A percentile compares a stretch with the other conserved stretches of the same genome.
Evolutionary conservation across 78 protist species (phyloP).

Genomic region (Dictyostelium capitatum): DNA sequence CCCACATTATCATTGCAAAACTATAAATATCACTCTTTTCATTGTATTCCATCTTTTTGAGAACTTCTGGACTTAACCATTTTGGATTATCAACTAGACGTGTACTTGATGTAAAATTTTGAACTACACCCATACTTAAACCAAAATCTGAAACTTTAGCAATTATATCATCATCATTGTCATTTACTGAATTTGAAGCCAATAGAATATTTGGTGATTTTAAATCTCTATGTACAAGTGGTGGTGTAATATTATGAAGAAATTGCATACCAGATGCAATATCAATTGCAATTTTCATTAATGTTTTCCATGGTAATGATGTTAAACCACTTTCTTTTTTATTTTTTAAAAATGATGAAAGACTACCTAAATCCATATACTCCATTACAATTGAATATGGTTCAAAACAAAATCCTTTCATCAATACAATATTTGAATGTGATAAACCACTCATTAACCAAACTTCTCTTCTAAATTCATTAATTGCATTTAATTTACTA

Average conservation of each 20-base stretch:
- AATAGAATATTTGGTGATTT: slow-evolving; percentile 83
- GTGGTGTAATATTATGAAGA: slow-evolving; percentile 80
- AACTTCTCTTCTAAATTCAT: slow-evolving; percentile 84
- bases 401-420: slow-evolving; percentile 77
- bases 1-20: slow-evolving; percentile 85
- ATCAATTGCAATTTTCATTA: slow-evolving; percentile 73
- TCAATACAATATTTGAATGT: slow-evolving; percentile 74
- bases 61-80: slow-evolving; percentile 85
- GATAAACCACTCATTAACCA: slow-evolving; percentile 77
- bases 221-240: slow-evolving; percentile 83
- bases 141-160: slow-evolving; percentile 84
- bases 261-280: slow-evolving; percentile 81
- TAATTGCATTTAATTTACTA: slow-evolving; percentile 33
- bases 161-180: too few species aligned
- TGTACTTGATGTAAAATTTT: slow-evolving; percentile 54
- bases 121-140: slow-evolving; percentile 39
- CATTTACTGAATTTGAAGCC: too few species aligned
- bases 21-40: slow-evolving; percentile 82
- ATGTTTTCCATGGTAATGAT: slow-evolving; percentile 6
- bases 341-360: slow-evolving; percentile 22
- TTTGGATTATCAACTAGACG: slow-evolving; percentile 78
- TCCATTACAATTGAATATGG: slow-evolving; percentile 81
- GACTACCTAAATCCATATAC: slow-evolving; percentile 71
- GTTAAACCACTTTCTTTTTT: slow-evolving; percentile 38
- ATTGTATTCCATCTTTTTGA: slow-evolving; percentile 46